Percentiles rank a stretch among this genome's conserved stretches.
Conservation (phyloP, 2,329 filamentous ascomycete species). For the Ilyonectria sp. region DNA sequence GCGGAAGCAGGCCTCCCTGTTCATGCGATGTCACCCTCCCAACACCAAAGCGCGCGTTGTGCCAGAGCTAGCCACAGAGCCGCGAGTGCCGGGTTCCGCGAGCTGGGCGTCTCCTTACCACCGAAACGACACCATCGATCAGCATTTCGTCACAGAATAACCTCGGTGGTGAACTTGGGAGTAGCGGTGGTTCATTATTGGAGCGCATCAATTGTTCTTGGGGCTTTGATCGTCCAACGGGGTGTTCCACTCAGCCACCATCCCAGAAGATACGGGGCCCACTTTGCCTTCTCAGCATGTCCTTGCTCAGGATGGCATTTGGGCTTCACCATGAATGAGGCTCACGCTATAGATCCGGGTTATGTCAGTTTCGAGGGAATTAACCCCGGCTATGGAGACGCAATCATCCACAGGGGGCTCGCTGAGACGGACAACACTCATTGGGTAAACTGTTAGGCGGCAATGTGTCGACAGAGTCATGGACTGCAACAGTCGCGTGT, state of each 20-base stretch:
- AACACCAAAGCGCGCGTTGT: not conserved
- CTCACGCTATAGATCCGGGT: not conserved
- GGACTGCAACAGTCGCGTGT: constrained; percentile 32
- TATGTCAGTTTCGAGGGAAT: not conserved
- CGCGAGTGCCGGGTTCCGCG: constrained; percentile 18
- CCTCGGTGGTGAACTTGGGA: not conserved
- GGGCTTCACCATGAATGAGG: not conserved
- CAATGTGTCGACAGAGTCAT: constrained; percentile 31
- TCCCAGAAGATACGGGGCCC: constrained; percentile 1
- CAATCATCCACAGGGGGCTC: not conserved
- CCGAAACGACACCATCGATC: constrained; percentile 5
- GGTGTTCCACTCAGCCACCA: not conserved
- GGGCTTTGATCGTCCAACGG: constrained; percentile 36
- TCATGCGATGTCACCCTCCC: constrained; percentile 26
- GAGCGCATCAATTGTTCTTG: constrained; percentile 39
- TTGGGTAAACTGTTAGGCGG: constrained; percentile 6
- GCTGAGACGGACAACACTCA: not conserved
- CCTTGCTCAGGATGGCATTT: constrained; percentile 8
- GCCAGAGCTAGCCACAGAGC: constrained; percentile 1
- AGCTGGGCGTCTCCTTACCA: constrained; percentile 5
- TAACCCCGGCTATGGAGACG: not conserved
- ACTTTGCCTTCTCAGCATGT: constrained; percentile 9
- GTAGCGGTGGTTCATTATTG: constrained; percentile 32
- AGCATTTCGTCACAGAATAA: not conserved
- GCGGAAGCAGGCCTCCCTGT: constrained; percentile 20